Evolutionary conservation across 108 stramenopile species (phyloP).

Genomic region (Stephanodiscus triporus): DNA sequence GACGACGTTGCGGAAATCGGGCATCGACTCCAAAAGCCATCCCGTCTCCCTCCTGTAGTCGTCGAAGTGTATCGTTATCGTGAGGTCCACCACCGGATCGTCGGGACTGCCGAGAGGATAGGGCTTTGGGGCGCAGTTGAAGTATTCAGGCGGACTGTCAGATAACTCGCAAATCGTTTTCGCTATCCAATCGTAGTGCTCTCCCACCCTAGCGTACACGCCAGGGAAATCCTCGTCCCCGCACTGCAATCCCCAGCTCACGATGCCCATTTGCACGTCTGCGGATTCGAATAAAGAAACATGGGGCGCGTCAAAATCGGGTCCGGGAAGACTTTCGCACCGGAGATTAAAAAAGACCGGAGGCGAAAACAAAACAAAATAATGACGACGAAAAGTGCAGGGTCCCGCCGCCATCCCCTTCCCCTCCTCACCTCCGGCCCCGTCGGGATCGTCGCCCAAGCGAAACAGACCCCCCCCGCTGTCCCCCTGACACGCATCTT

Average conservation of each 20-base stretch:
- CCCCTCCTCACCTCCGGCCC: background rate
- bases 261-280: conserved; percentile 52
- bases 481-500: conserved; percentile 58
- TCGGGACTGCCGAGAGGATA: conserved; percentile 23
- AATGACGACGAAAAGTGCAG: background rate
- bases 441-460: conserved; percentile 20
- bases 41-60: conserved; percentile 34
- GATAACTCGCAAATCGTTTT: conserved; percentile 38
- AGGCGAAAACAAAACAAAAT: background rate
- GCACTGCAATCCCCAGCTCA: conserved; percentile 48
- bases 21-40: conserved; percentile 50
- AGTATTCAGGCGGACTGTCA: conserved; percentile 40
- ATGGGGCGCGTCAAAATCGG: no score
- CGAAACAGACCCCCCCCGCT: conserved; percentile 47
- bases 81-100: conserved; percentile 34
- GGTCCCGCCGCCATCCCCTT: no score
- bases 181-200: conserved; percentile 49
- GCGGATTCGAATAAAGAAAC: background rate
- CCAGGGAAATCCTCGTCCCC: conserved; percentile 46
- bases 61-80: conserved; percentile 36
- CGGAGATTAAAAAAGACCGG: background rate
- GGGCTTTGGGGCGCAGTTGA: conserved; percentile 36
- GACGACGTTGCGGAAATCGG: conserved; percentile 42
- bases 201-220: conserved; percentile 34
- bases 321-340: no score